These are phyloP conservation scores for Thelonectria blattea DNA, from an alignment of 2,329 filamentous ascomycete species.

Conservation along the genomic window DNA sequence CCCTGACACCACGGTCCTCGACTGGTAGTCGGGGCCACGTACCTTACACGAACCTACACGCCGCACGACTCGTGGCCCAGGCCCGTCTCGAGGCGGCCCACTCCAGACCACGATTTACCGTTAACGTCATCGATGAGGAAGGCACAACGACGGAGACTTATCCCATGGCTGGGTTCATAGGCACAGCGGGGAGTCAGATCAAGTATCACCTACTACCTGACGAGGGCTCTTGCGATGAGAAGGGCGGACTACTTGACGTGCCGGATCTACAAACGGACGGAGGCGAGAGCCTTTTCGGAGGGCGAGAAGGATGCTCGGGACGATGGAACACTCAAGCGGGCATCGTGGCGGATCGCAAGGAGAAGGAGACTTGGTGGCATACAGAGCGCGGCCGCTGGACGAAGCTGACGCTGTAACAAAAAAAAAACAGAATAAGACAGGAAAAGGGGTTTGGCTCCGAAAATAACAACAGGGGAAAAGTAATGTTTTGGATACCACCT, in stretches of 20 bases:
- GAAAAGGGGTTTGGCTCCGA: neutral
- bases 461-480: neutral
- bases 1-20: constrained; percentile 19
- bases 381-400: constrained; percentile 55
- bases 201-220: constrained; percentile 67
- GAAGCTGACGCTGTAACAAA: constrained; percentile 32
- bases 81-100: constrained; percentile 65
- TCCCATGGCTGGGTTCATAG: constrained; percentile 66
- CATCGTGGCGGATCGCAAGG: constrained; percentile 50
- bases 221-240: constrained; percentile 59
- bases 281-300: constrained; percentile 50
- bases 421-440: neutral
- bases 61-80: constrained; percentile 69
- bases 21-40: constrained; percentile 26
- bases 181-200: constrained; percentile 63
- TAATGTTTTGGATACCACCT: neutral
- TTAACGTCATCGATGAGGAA: constrained; percentile 63
- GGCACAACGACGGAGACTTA: constrained; percentile 59
- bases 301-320: constrained; percentile 52
- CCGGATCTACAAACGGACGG: constrained; percentile 55
- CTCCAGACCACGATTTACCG: constrained; percentile 58
- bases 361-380: constrained; percentile 58
- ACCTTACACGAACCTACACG: constrained; percentile 53
- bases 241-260: constrained; percentile 61
- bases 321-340: constrained; percentile 53